These are phyloP conservation scores for Balansia obtecta DNA, from an alignment of 2,329 filamentous ascomycete genomes.

Conservation along the genomic window DNA sequence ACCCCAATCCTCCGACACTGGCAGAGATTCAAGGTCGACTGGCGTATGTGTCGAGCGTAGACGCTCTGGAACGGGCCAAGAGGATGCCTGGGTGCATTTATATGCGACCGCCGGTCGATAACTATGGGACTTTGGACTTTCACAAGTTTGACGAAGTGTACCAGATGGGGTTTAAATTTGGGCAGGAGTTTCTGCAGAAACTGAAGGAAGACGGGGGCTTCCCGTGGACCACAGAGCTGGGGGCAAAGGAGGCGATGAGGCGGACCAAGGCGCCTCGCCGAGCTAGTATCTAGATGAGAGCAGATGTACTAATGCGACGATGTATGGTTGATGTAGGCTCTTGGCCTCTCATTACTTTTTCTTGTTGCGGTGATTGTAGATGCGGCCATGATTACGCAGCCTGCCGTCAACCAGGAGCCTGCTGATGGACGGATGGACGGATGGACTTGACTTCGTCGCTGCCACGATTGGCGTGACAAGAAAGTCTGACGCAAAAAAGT, in stretches of 20 bases:
- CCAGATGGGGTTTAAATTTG: slow-evolving; percentile 74
- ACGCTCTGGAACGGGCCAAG: slow-evolving; percentile 89
- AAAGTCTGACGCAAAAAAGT: no score
- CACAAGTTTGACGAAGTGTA: slow-evolving; percentile 97
- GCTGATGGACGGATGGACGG: no score
- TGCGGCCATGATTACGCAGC: no score
- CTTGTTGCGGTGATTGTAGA: no score
- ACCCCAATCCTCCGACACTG: slow-evolving; percentile 85
- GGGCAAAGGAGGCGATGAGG: slow-evolving; percentile 63
- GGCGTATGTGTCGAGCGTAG: slow-evolving; percentile 89
- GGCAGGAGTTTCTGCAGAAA: slow-evolving; percentile 64
- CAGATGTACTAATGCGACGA: neutral
- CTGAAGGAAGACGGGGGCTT: slow-evolving; percentile 70
- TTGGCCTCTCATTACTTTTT: no score
- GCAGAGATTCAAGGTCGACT: slow-evolving; percentile 92
- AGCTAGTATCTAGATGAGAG: slow-evolving; percentile 53
- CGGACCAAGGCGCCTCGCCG: slow-evolving; percentile 69
- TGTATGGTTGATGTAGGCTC: no score
- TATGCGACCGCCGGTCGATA: slow-evolving; percentile 89
- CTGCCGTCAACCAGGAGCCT: no score
- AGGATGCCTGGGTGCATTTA: slow-evolving; percentile 83
- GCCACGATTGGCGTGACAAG: no score
- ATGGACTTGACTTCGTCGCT: no score
- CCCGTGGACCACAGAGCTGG: slow-evolving; percentile 56
- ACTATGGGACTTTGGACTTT: slow-evolving; percentile 90